Conservation (phyloP, 441 rosid species). For the Croton laevigatus region DNA sequence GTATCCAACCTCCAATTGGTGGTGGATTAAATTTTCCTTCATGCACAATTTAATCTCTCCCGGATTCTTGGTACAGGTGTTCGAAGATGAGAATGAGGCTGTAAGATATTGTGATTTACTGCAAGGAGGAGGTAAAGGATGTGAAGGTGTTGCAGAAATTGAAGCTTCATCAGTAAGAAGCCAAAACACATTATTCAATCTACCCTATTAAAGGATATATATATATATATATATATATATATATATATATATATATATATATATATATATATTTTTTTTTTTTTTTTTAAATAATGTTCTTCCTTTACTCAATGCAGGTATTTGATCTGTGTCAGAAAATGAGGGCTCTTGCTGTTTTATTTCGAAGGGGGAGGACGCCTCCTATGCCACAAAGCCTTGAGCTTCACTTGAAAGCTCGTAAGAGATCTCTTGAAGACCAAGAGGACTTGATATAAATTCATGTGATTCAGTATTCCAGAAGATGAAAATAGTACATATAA, state of each 20-base stretch:
- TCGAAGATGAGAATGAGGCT: constrained; percentile 93
- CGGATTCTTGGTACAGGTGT: constrained; percentile 47
- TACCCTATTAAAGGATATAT: constrained; percentile 1
- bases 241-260: no score
- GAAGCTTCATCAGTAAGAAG: constrained; percentile 88
- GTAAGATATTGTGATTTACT: constrained; percentile 79
- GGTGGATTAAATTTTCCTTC: background rate
- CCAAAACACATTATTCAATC: background rate
- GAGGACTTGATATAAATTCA: constrained; percentile 31
- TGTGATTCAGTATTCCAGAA: background rate
- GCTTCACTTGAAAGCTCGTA: constrained; percentile 82
- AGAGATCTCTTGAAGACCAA: constrained; percentile 88
- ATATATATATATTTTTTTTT: no score
- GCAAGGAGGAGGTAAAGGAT: constrained; percentile 93
- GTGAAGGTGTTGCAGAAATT: constrained; percentile 96
- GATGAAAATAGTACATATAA: background rate
- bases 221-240: no score
- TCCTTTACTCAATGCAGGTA: constrained; percentile 45
- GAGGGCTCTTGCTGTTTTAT: constrained; percentile 85
- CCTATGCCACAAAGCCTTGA: constrained; percentile 86
- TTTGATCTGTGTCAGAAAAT: constrained; percentile 85
- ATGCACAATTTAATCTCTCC: background rate
- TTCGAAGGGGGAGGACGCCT: constrained; percentile 87
- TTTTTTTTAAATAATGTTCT: background rate
- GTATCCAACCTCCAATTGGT: background rate